Percentiles rank a stretch among this genome's conserved stretches.
Evolutionary conservation across 306 rosid genomes (phyloP).

Genomic region (Morella rubra): DNA sequence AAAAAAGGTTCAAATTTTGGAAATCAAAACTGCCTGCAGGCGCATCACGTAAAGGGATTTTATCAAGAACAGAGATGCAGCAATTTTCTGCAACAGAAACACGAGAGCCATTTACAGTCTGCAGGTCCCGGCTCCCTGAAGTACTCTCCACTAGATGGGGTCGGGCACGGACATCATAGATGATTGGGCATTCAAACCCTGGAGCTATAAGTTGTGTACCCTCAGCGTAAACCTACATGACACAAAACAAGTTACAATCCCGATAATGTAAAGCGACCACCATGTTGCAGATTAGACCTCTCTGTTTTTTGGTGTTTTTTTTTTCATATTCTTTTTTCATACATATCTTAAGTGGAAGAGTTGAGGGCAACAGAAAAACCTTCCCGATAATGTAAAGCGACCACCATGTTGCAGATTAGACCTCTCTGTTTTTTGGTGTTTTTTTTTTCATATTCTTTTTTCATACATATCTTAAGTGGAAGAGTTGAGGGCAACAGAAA

Average conservation of each 20-base stretch:
- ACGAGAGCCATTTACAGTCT: constrained; percentile 49
- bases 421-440: too few species aligned
- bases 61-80: too few species aligned
- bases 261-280: too few species aligned
- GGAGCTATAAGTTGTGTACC: constrained; percentile 79
- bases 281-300: too few species aligned
- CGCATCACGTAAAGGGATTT: too few species aligned
- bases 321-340: too few species aligned
- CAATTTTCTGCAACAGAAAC: not conserved
- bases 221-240: constrained; percentile 80
- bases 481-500: not conserved
- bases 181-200: constrained; percentile 85
- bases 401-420: too few species aligned
- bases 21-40: too few species aligned
- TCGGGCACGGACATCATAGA: constrained; percentile 82
- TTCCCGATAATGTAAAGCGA: not conserved
- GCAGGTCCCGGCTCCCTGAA: constrained; percentile 84
- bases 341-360: not conserved
- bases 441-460: too few species aligned
- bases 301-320: too few species aligned
- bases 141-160: constrained; percentile 69
- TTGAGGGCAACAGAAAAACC: constrained; percentile 27
- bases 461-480: not conserved
- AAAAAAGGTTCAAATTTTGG: too few species aligned
- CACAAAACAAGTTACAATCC: constrained; percentile 10